A percentile compares a stretch with the other conserved stretches of the same genome.
These are phyloP conservation scores for Euptelea pleiosperma DNA, from an alignment of 164 flowering plant species.

Conservation along the genomic window DNA sequence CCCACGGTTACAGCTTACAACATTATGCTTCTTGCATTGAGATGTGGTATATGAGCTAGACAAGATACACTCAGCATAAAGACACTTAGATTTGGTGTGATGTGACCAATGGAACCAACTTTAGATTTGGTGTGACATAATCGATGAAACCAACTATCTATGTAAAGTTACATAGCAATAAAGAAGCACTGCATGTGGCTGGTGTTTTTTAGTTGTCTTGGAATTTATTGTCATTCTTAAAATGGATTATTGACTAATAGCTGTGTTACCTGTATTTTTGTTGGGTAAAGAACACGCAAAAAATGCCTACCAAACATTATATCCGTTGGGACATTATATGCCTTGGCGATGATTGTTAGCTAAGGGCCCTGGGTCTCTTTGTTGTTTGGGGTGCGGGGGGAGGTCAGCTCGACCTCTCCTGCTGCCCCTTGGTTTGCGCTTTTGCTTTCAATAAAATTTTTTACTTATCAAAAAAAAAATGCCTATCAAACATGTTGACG, in stretches of 20 bases:
- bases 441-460: no score
- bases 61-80: conserved; percentile 1
- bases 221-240: neutral
- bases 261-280: neutral
- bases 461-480: no score
- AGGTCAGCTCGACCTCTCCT: no score
- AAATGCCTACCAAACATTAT: no score
- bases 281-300: neutral
- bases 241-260: neutral
- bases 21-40: conserved; percentile 7
- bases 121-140: conserved; percentile 8
- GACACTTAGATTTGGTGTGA: conserved; percentile 10
- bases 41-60: conserved; percentile 10
- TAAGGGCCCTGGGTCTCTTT: no score
- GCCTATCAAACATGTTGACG: no score
- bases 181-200: conserved; percentile 11
- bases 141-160: conserved; percentile 12
- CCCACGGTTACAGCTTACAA: conserved; percentile 15
- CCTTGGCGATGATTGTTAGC: no score
- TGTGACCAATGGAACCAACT: conserved; percentile 4
- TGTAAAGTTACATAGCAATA: conserved; percentile 23
- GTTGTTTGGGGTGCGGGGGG: no score
- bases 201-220: conserved; percentile 3
- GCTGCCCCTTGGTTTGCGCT: no score
- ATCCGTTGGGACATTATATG: no score